phyloP scores from a whole-genome alignment of 2,329 filamentous ascomycete genomes.

The Gnomoniopsis smithogilvyi region DNA sequence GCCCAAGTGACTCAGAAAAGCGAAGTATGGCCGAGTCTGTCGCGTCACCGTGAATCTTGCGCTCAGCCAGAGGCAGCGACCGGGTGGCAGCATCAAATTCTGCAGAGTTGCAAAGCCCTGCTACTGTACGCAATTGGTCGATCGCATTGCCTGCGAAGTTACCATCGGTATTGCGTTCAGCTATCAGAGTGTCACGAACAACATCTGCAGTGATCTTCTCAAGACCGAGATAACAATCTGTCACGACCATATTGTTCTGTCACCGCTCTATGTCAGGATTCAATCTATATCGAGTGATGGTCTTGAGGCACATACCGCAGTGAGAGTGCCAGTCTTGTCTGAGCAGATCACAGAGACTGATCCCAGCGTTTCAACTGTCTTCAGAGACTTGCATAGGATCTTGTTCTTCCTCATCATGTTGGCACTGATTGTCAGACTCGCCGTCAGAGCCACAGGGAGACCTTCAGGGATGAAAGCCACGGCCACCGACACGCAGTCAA shows the following conservation, averaged over 20 bases:
- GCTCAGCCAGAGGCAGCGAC: constrained; percentile 54
- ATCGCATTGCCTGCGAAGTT: constrained; percentile 39
- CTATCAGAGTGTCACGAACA: constrained; percentile 39
- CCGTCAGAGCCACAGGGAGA: constrained; percentile 66
- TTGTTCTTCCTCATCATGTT: constrained; percentile 75
- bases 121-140: constrained; percentile 56
- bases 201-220: constrained; percentile 47
- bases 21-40: constrained; percentile 73
- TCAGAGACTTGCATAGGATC: constrained; percentile 75
- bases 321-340: constrained; percentile 73
- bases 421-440: constrained; percentile 71
- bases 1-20: constrained; percentile 63
- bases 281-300: background rate
- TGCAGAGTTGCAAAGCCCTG: constrained; percentile 70
- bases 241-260: constrained; percentile 70
- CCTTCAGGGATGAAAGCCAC: constrained; percentile 77
- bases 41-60: constrained; percentile 70
- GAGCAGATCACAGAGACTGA: constrained; percentile 72
- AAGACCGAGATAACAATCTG: constrained; percentile 60
- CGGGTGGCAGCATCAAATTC: constrained; percentile 68
- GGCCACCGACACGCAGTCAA: constrained; percentile 68
- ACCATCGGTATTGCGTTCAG: constrained; percentile 23
- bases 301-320: constrained; percentile 37
- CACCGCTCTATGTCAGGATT: background rate
- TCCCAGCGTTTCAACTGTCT: constrained; percentile 74